These are phyloP conservation scores for Azolla pinnata DNA, from an alignment of 75 land plant species.

Conservation along the genomic window DNA sequence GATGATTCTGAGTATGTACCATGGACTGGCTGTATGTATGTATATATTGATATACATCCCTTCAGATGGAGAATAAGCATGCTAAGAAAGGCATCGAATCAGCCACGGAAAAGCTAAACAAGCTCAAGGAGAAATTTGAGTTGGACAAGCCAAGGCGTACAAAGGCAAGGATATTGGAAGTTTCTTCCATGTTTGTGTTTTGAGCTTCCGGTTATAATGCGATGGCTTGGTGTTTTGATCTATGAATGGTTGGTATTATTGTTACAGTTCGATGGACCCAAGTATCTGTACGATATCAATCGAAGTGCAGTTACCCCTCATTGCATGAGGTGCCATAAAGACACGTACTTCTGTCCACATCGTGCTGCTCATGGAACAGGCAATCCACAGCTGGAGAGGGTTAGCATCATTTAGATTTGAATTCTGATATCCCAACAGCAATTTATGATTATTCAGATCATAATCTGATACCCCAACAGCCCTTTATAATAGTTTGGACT, in stretches of 20 bases:
- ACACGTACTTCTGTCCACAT: conserved; percentile 31
- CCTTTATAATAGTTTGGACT: too few species aligned
- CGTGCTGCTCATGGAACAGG: conserved; percentile 24
- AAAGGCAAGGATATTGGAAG: conserved; percentile 5
- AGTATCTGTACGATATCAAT: conserved; percentile 28
- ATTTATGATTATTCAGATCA: too few species aligned
- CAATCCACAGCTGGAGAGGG: conserved; percentile 24
- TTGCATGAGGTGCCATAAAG: conserved; percentile 30
- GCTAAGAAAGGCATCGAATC: conserved; percentile 16
- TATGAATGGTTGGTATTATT: neutral
- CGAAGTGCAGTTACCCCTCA: conserved; percentile 23
- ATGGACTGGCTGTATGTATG: too few species aligned
- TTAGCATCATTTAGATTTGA: too few species aligned
- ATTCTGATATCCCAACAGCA: too few species aligned
- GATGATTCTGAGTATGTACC: too few species aligned
- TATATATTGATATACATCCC: too few species aligned
- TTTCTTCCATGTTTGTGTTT: conserved; percentile 1
- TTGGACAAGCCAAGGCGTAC: conserved; percentile 20
- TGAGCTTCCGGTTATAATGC: neutral
- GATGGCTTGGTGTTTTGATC: neutral
- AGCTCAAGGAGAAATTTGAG: conserved; percentile 11
- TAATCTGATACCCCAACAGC: too few species aligned
- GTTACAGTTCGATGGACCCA: conserved; percentile 32
- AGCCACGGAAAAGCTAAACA: conserved; percentile 8
- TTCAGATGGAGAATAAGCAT: conserved; percentile 28